These are phyloP conservation scores for Astrephomene gubernaculifera DNA, from an alignment of 139 green algal genomes.

Conservation along the genomic window DNA sequence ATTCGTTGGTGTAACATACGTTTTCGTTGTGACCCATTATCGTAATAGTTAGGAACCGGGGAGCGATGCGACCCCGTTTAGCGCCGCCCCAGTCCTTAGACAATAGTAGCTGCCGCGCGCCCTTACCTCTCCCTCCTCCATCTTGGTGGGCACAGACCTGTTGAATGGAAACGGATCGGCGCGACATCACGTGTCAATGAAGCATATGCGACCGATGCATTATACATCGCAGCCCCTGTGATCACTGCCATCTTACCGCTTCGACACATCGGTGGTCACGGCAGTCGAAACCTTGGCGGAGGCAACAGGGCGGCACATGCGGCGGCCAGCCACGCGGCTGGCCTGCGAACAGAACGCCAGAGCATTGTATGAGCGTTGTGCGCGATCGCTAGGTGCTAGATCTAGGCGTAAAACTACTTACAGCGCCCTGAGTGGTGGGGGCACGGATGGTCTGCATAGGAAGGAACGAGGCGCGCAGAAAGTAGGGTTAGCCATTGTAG, in stretches of 20 bases:
- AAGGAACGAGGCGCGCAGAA: not conserved
- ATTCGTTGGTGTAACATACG: not conserved
- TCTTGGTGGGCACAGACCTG: conserved; percentile 55
- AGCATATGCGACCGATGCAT: too few species aligned
- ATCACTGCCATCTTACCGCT: conserved; percentile 41
- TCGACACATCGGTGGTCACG: conserved; percentile 36
- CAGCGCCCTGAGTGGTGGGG: conserved; percentile 45
- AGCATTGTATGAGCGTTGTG: too few species aligned
- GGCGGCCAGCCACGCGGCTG: conserved; percentile 45
- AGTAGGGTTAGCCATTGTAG: not conserved
- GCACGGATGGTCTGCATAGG: conserved; percentile 53
- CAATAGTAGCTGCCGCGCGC: not conserved
- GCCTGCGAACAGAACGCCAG: conserved; percentile 16
- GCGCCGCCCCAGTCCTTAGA: not conserved
- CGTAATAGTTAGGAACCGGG: too few species aligned
- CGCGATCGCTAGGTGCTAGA: not conserved
- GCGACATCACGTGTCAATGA: too few species aligned
- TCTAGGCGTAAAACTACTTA: conserved; percentile 35
- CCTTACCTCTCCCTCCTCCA: conserved; percentile 69
- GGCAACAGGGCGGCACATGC: conserved; percentile 43
- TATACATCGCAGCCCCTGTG: too few species aligned
- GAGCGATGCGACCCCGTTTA: not conserved
- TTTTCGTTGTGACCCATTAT: not conserved
- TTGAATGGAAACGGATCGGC: too few species aligned
- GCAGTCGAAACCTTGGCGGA: conserved; percentile 22